phyloP scores from a whole-genome alignment of 2,329 filamentous ascomycete species.

The Macrophomina tecta region DNA sequence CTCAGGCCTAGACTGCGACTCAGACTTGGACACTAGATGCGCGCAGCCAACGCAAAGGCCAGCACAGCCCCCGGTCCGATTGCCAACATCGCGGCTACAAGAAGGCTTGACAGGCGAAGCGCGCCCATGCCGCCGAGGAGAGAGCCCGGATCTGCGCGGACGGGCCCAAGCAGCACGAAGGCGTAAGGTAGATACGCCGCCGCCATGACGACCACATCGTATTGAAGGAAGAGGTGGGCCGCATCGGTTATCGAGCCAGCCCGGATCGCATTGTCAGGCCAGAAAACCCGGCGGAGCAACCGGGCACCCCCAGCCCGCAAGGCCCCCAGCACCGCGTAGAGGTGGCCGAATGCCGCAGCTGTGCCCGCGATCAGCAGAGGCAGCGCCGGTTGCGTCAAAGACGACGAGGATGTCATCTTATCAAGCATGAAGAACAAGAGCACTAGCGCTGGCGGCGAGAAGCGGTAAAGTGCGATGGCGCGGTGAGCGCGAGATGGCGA shows the following conservation, averaged over 20 bases:
- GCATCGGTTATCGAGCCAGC: neutral
- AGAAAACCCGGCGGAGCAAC: neutral
- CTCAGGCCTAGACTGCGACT: no score
- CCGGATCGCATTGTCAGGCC: neutral
- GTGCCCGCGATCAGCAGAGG: neutral
- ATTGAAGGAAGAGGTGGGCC: neutral
- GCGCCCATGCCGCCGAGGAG: no score
- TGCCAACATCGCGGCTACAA: no score
- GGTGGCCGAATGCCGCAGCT: neutral
- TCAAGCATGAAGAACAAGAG: neutral
- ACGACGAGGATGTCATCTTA: neutral
- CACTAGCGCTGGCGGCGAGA: neutral
- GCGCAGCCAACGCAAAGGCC: no score
- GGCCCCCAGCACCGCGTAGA: neutral
- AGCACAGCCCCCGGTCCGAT: no score
- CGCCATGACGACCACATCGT: neutral
- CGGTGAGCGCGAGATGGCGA: neutral
- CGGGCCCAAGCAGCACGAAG: no score
- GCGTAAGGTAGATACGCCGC: neutral
- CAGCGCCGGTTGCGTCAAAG: neutral
- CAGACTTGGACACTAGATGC: no score
- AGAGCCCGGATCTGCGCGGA: no score
- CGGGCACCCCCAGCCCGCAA: neutral
- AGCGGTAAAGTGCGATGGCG: slow-evolving; percentile 1
- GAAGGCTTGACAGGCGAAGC: no score